Evolutionary conservation across 352 stramenopile species (phyloP), one percentile per base, ranked within the genome.

Genomic region (Pythium myriotylum): DNA sequence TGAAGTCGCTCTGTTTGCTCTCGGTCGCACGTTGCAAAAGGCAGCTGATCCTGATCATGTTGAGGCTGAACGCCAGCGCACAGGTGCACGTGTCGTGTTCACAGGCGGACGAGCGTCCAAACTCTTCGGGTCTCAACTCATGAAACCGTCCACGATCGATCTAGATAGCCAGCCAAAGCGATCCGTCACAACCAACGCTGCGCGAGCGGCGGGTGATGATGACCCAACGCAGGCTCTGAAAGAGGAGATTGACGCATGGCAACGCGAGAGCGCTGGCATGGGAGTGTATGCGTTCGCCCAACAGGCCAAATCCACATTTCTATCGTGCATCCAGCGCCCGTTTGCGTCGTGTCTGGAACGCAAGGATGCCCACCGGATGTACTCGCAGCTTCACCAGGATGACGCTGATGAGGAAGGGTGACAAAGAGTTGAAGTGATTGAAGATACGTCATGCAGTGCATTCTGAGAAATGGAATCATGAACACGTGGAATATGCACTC

Each of bases 111-210:
- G 83, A 16, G 83, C 83, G 17, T 92, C 83, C 2, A 89, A 90
- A 45, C 67, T 92, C 7, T 92, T 92, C 57, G 76, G 79, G 6
- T 89, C 79, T 10, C 74, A 86, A 24, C 53, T 91, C 45, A 60
- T 91, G 56, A 78, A 72, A 43, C 69, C 76, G 14, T 91, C 81
- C 17, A 91, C 81, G 0, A 79, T 88, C 22, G 73, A 86, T 16
- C 46, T 69, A 17, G 60, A 67, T 10, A 53, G 6, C 19, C 53
- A 43, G 8, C 27, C 29, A 1, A 60, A 41, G 41, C 39, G 29
- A 24, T 4, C n/a, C 3, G 33, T 37, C 7, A 55, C 33, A 4
- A 35, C 52, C 6, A 35, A 9, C 0, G 62, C 55, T 3, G 62
- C 62, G 16, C 29, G 46, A 41, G 62, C 62, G 7, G 62, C 54